phyloP scores from a whole-genome alignment of 1,284 basidiomycete species.

The Porogramme epimiltina region DNA sequence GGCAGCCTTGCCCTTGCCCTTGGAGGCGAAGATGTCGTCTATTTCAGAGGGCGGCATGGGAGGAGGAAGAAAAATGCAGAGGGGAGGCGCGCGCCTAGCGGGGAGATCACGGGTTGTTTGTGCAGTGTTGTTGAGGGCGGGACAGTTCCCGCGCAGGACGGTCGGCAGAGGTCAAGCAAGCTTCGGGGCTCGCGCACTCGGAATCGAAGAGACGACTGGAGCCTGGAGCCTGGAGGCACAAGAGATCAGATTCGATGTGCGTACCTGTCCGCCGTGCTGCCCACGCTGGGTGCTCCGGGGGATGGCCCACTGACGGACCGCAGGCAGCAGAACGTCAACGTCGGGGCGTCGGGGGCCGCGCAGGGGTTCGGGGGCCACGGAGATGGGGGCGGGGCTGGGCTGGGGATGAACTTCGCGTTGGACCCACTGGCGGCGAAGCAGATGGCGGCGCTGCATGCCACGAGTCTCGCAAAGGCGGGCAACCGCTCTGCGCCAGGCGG shows the following conservation, averaged over 20 bases:
- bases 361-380: conserved; percentile 1
- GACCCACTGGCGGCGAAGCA: conserved; percentile 61
- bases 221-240: too few relatives aligned
- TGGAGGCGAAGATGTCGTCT: conserved; percentile 76
- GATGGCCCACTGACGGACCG: neutral
- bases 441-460: conserved; percentile 72
- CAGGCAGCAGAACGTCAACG: conserved; percentile 23
- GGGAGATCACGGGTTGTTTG: too few relatives aligned
- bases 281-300: neutral
- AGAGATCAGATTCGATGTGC: conserved; percentile 10
- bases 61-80: conserved; percentile 13
- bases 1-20: conserved; percentile 37
- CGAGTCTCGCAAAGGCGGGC: conserved; percentile 59
- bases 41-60: conserved; percentile 58
- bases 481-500: conserved; percentile 58
- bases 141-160: neutral
- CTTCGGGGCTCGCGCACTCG: neutral
- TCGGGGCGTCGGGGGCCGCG: conserved; percentile 7
- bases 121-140: too few relatives aligned
- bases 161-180: neutral
- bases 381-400: neutral
- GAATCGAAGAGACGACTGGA: neutral
- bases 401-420: conserved; percentile 26
- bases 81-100: conserved; percentile 7
- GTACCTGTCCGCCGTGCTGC: conserved; percentile 1